Base-by-base conservation (phyloP, 169 alveolate genomes). In the Plasmodium fragile region DNA sequence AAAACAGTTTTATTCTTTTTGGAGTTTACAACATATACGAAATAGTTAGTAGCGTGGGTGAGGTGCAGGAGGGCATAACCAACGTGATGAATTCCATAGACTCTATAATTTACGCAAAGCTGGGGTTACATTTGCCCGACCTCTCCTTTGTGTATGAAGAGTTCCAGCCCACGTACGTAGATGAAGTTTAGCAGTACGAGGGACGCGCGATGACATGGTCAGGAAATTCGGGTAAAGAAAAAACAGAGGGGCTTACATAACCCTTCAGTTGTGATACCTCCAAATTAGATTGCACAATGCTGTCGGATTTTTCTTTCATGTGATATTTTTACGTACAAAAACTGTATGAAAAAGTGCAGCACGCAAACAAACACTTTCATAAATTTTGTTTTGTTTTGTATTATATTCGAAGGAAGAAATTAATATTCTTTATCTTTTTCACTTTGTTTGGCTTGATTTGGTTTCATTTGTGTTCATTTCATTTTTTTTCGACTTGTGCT, bases 51-150 rank as follows among this genome's bases (percentile, higher is more conserved):
- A 73, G 75, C 82, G 34, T 77, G 53, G 85, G 53, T 32, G 77
- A 77, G 4, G 43, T 36, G 8, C 30, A 78, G 7, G 84, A 25
- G 39, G 82, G 55, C 36, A 81, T 81, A 41, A 36, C 16, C 34
- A 70, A 53, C 7, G 25, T 69, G 69, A 34, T 91, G 34, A 81
- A 91, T 91, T 77, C 91, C 16, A 91, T 91, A 28, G 94, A 91
- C 52, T 16, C 92, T 30, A 79, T 69, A 80, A 70, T 91, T 25
- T 91, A 91, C 45, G 73, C 82, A 28, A 91, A 91, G 75, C 34
- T 91, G 36, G 94, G 94, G 32, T 11, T 91, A 78, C 94, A 91
- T 91, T 28, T 91, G 18, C 94, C 94, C 18, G 94, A 91, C 53
- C 53, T 91, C 32, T 81, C 83, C 77, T 91, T 91, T 91, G 92